Conservation (phyloP, 495 filamentous ascomycete species). For the Aspergillus bertholletiae region DNA sequence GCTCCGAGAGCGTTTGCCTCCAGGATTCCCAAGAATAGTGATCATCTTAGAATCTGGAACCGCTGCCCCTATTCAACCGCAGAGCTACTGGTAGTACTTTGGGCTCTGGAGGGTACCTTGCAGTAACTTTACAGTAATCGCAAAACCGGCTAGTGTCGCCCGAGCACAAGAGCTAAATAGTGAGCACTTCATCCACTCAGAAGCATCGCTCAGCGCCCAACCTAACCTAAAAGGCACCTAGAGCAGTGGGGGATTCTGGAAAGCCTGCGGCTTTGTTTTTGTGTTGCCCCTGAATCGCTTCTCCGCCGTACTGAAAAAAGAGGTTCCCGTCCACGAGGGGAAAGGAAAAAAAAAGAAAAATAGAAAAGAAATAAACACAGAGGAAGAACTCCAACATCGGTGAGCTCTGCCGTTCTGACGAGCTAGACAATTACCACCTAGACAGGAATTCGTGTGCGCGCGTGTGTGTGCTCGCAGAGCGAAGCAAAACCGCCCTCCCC, state of each 20-base stretch:
- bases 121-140: neutral
- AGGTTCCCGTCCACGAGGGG: neutral
- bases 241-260: conserved; percentile 16
- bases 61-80: no score
- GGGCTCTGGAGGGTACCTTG: no score
- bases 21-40: no score
- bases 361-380: neutral
- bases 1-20: neutral
- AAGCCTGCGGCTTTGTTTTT: neutral
- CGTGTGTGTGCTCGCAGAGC: neutral
- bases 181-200: neutral
- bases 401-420: neutral
- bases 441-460: neutral
- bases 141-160: neutral
- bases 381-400: neutral
- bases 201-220: neutral
- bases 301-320: neutral
- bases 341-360: neutral
- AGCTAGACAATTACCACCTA: neutral
- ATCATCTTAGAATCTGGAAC: no score
- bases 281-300: conserved; percentile 29
- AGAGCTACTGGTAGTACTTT: no score
- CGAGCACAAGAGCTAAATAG: neutral
- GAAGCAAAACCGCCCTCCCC: neutral
- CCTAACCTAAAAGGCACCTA: conserved; percentile 4